Base-by-base conservation (phyloP, 495 filamentous ascomycete species). In the Penicillium steckii region DNA sequence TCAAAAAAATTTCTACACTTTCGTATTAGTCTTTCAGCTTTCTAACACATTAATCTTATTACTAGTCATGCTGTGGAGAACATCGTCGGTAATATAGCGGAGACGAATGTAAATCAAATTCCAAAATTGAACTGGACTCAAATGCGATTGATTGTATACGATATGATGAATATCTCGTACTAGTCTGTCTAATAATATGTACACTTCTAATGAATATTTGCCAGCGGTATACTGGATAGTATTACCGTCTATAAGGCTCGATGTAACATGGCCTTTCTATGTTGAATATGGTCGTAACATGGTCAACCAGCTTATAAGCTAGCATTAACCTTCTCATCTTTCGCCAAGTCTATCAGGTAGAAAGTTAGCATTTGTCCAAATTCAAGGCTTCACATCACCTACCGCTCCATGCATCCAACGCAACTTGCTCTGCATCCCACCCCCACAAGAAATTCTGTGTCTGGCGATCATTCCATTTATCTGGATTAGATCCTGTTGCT, bases 381-480 rank as follows among this genome's bases (percentile, higher is more conserved):
- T 27, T 33, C 19, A 9, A 41, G 12, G 1, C 43, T 21, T 42
- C 3, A 29, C 9, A 15, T 15, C 8, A 18, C 71, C 50, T 62
- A 74, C 71, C 61, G 33, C 62, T 62, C 74, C 74, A 79, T 22
- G 62, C 63, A 22, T 68, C 62, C 46, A 76, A 59, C 8, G 73
- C 73, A 18, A 66, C 72, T 46, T 69, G 66, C 40, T 75, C 73
- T 9, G 70, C 73, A 61, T 79, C 74, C 63, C 76, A 79, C 1
- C 72, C 76, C 66, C 78, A 72, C 24, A 82, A 48, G 37, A 72
- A 76, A 27, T 60, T 59, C 24, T 73, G 75, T 12, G 75, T 73
- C 24, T 70, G 67, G 2, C 75, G 71, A 62, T 81, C 76, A 7
- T 72, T 66, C 79, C 79, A 81, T 21, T 66, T 71, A 50, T 78